A percentile compares a stretch with the other conserved stretches of the same genome.
Evolutionary conservation across 2,329 filamentous ascomycete genomes (phyloP).

Genomic region (Verruconis gallopava): DNA sequence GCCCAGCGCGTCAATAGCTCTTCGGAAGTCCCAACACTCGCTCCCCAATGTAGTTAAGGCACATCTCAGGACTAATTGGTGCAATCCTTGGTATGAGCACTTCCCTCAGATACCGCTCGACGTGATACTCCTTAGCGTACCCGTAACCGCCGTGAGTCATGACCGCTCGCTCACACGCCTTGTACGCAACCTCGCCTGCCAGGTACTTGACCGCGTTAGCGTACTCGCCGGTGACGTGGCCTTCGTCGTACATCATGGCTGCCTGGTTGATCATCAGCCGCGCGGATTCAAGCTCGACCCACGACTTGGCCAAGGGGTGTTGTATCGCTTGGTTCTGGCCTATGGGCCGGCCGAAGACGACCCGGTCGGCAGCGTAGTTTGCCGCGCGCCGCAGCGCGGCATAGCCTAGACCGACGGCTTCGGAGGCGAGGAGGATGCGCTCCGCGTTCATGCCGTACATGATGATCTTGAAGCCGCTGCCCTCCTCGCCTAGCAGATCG

Average conservation of each 20-base stretch:
- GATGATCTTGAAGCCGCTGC: slow-evolving; percentile 38
- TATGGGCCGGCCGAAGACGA: slow-evolving; percentile 53
- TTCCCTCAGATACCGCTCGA: slow-evolving; percentile 53
- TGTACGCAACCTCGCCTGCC: slow-evolving; percentile 51
- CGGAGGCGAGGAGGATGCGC: slow-evolving; percentile 52
- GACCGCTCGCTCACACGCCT: slow-evolving; percentile 48
- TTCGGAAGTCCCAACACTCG: slow-evolving; percentile 8
- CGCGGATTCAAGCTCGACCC: slow-evolving; percentile 52
- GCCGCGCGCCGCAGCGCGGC: slow-evolving; percentile 39
- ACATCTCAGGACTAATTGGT: slow-evolving; percentile 39
- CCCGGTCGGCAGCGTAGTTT: slow-evolving; percentile 51
- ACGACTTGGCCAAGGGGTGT: slow-evolving; percentile 53
- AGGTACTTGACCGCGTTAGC: slow-evolving; percentile 59
- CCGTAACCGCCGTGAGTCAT: slow-evolving; percentile 51
- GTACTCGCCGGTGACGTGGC: slow-evolving; percentile 35
- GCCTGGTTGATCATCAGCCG: slow-evolving; percentile 55
- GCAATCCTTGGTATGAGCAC: slow-evolving; percentile 52
- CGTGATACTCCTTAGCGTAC: slow-evolving; percentile 51
- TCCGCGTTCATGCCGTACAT: slow-evolving; percentile 73
- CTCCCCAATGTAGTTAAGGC: slow-evolving; percentile 19
- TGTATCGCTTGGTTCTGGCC: slow-evolving; percentile 54
- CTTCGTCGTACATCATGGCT: slow-evolving; percentile 46
- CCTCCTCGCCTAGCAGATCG: slow-evolving; percentile 30
- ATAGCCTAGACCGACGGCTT: slow-evolving; percentile 36
- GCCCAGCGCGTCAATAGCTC: slow-evolving; percentile 8